Evolutionary conservation across 331 rosid species (phyloP).

Genomic region (Stylosanthes scabra): DNA sequence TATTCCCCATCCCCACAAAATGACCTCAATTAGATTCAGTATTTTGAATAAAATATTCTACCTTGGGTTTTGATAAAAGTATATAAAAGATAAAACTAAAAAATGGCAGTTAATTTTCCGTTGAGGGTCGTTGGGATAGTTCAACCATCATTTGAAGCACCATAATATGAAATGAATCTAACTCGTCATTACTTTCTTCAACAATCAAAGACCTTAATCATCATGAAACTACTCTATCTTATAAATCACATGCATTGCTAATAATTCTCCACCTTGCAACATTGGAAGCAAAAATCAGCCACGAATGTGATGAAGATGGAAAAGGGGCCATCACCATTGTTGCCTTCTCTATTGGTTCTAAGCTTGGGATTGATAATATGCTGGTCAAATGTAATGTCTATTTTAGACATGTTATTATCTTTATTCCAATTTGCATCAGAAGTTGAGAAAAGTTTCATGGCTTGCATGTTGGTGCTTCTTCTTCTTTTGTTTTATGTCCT

Average conservation of each 20-base stretch:
- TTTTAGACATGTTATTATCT: conserved; percentile 31
- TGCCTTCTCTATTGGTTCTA: conserved; percentile 45
- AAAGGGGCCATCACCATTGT: conserved; percentile 50
- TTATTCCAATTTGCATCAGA: conserved; percentile 38
- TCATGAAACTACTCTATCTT: neutral
- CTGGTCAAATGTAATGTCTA: conserved; percentile 31
- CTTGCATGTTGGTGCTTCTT: conserved; percentile 39
- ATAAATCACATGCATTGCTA: conserved; percentile 24
- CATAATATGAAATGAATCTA: conserved; percentile 2
- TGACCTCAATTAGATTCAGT: too few species aligned
- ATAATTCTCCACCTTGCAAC: neutral
- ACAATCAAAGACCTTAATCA: conserved; percentile 17
- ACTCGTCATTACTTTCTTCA: conserved; percentile 13
- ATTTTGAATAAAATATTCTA: neutral
- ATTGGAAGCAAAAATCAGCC: neutral
- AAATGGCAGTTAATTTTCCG: neutral
- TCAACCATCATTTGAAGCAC: conserved; percentile 33
- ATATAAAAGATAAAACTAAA: neutral
- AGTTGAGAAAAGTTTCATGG: conserved; percentile 28
- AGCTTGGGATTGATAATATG: conserved; percentile 41
- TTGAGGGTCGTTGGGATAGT: conserved; percentile 40
- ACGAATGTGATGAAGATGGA: conserved; percentile 28
- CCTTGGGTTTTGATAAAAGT: neutral
- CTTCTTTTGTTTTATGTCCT: conserved; percentile 32
- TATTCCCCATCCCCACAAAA: too few species aligned